These are phyloP conservation scores for Diacronema lutheri DNA, from an alignment of 78 protist species.

Conservation along the genomic window DNA sequence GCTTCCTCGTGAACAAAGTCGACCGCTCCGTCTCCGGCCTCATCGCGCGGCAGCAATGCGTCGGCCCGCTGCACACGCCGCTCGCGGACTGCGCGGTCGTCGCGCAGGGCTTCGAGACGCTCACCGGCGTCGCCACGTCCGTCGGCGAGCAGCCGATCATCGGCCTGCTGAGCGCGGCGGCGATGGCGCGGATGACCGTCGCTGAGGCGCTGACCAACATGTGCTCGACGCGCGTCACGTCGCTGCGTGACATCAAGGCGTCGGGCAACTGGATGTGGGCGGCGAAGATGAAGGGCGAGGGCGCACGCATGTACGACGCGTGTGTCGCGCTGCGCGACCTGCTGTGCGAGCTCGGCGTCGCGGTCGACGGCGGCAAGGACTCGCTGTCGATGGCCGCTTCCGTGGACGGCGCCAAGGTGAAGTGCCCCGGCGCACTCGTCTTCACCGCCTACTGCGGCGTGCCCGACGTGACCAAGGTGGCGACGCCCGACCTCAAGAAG, in stretches of 20 bases:
- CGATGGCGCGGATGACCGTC: constrained; percentile 81
- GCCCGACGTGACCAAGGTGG: constrained; percentile 65
- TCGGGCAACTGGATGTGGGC: constrained; percentile 96
- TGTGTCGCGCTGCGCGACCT: constrained; percentile 69
- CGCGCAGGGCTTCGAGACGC: constrained; percentile 44
- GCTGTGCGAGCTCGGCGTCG: constrained; percentile 47
- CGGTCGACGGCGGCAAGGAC: constrained; percentile 90
- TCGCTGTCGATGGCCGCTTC: constrained; percentile 85
- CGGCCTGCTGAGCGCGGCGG: constrained; percentile 68
- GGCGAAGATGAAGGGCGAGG: constrained; percentile 81
- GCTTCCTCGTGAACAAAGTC: constrained; percentile 81
- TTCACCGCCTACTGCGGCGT: constrained; percentile 72
- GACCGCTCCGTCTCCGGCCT: constrained; percentile 89
- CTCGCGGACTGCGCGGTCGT: constrained; percentile 76
- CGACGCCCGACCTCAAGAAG: constrained; percentile 84
- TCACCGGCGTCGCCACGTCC: constrained; percentile 28
- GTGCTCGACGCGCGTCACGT: constrained; percentile 52
- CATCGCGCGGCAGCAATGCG: constrained; percentile 88
- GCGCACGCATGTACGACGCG: constrained; percentile 77
- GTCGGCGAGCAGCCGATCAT: constrained; percentile 82
- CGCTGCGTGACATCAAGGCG: constrained; percentile 54
- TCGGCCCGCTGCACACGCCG: constrained; percentile 86
- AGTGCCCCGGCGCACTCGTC: constrained; percentile 27
- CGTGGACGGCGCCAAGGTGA: constrained; percentile 27
- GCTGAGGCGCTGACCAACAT: constrained; percentile 87